phyloP scores from a whole-genome alignment of 371 early-diverging fungal genomes.

The Mucor plumbeus region DNA sequence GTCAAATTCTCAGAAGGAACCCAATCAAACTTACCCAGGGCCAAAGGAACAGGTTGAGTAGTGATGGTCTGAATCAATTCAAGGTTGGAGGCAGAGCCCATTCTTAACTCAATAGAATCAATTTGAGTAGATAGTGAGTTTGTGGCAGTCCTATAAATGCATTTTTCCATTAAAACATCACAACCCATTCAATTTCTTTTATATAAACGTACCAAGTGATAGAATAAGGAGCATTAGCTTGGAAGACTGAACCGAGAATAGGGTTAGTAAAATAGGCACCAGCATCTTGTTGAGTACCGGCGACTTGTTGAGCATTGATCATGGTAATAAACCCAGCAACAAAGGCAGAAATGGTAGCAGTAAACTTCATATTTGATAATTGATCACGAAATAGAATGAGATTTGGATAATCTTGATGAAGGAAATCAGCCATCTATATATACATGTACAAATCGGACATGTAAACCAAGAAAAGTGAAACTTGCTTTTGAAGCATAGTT shows the following conservation, averaged over 20 bases:
- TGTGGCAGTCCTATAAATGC: background rate
- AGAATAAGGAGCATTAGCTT: background rate
- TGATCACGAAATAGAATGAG: background rate
- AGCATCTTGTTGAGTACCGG: background rate
- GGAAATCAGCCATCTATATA: background rate
- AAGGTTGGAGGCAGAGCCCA: background rate
- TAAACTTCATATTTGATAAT: background rate
- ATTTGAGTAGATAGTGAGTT: background rate
- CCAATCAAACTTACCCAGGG: background rate
- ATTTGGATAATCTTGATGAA: background rate
- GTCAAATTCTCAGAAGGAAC: background rate
- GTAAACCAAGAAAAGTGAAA: background rate
- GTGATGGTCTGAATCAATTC: background rate
- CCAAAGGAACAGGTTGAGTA: background rate
- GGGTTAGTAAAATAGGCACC: background rate
- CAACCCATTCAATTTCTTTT: background rate
- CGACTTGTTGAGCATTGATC: background rate
- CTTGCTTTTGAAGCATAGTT: background rate
- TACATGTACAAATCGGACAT: background rate
- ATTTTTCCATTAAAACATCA: background rate
- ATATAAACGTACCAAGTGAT: background rate
- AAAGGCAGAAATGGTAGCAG: background rate
- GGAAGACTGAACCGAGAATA: background rate
- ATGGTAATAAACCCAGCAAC: background rate
- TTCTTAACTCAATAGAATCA: background rate